phyloP scores from a whole-genome alignment of 495 filamentous ascomycete species.

The Rhypophila decipiens region DNA sequence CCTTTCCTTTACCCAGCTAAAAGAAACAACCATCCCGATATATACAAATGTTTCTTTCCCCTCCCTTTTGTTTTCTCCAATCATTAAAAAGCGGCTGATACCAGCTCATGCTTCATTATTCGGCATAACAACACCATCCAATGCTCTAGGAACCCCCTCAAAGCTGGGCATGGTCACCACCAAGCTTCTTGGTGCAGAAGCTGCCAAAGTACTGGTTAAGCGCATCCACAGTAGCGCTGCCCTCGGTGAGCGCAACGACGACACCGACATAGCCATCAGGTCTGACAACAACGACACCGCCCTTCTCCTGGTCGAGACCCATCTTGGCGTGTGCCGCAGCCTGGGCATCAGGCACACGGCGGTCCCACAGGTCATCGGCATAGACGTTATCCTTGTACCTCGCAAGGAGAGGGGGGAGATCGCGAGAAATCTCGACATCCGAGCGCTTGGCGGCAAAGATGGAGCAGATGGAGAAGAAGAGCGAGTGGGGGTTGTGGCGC shows the following conservation, averaged over 20 bases:
- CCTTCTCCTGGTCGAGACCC: conserved; percentile 65
- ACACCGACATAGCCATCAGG: conserved; percentile 84
- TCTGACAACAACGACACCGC: conserved; percentile 73
- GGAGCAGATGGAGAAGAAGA: conserved; percentile 71
- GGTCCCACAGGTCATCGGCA: conserved; percentile 76
- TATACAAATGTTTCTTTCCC: no score
- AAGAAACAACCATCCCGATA: no score
- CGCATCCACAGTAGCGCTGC: conserved; percentile 70
- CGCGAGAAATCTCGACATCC: conserved; percentile 55
- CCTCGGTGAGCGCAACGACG: conserved; percentile 65
- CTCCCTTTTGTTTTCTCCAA: no score
- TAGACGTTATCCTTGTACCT: conserved; percentile 80
- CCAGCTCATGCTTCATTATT: no score
- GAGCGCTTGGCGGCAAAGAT: conserved; percentile 61
- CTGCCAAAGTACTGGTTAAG: conserved; percentile 75
- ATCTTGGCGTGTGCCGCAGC: conserved; percentile 82
- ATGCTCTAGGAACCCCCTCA: no score
- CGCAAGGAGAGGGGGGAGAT: conserved; percentile 61
- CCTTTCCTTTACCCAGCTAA: no score
- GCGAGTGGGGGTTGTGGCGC: conserved; percentile 72
- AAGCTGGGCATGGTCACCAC: conserved; percentile 14
- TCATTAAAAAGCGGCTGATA: no score
- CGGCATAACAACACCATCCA: no score
- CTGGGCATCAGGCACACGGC: conserved; percentile 56
- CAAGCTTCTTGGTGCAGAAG: conserved; percentile 47